Evolutionary conservation across 768 basidiomycete species (phyloP).

Genomic region (Tulasnella sp.): DNA sequence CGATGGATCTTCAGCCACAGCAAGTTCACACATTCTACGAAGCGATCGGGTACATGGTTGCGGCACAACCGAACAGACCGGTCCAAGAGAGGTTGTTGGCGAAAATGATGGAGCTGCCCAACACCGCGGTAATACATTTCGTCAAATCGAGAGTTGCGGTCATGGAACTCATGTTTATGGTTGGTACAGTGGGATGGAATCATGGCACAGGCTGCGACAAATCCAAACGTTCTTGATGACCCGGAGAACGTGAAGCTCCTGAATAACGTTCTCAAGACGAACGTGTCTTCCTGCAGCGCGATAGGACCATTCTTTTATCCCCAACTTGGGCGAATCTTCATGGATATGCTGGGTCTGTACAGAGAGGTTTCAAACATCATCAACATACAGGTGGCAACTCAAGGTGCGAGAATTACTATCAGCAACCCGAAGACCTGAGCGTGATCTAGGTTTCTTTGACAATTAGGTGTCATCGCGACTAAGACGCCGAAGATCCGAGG

Average conservation of each 20-base stretch:
- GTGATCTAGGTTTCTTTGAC: neutral
- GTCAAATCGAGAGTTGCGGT: neutral
- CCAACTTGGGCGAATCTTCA: slow-evolving; percentile 90
- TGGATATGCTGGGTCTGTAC: slow-evolving; percentile 97
- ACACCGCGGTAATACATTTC: slow-evolving; percentile 65
- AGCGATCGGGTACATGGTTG: slow-evolving; percentile 99
- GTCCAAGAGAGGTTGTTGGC: slow-evolving; percentile 91
- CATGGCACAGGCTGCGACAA: slow-evolving; percentile 90
- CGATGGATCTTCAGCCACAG: slow-evolving; percentile 85
- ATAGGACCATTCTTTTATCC: slow-evolving; percentile 96
- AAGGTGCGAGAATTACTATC: slow-evolving; percentile 46
- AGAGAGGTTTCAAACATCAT: slow-evolving; percentile 96
- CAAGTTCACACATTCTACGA: slow-evolving; percentile 99
- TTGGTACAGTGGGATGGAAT: slow-evolving; percentile 79
- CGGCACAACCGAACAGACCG: slow-evolving; percentile 94
- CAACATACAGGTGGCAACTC: slow-evolving; percentile 78
- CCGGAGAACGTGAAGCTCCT: slow-evolving; percentile 94
- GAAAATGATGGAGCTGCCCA: slow-evolving; percentile 94
- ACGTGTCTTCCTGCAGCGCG: slow-evolving; percentile 93
- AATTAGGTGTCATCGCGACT: slow-evolving; percentile 73
- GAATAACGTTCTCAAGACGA: slow-evolving; percentile 94
- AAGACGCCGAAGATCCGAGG: slow-evolving; percentile 95
- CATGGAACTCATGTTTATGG: neutral
- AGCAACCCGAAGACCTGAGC: neutral
- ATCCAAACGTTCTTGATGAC: slow-evolving; percentile 82